phyloP scores from a whole-genome alignment of 345 rosid species.

The Eucalyptus regnans region DNA sequence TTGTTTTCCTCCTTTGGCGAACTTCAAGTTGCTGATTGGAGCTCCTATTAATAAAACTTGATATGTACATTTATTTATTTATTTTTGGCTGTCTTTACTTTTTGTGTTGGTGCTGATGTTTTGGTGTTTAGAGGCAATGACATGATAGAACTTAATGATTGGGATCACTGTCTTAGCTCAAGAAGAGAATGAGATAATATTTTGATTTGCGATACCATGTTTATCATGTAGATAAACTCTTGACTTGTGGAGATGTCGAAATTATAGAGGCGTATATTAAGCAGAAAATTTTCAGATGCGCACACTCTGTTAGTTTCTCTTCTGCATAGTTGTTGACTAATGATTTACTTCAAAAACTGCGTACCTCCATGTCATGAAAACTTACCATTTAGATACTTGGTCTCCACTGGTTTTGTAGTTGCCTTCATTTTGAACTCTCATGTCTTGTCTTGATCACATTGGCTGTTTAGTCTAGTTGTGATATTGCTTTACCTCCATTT shows the following conservation, averaged over 20 bases:
- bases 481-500: neutral
- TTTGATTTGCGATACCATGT: neutral
- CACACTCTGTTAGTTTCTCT: neutral
- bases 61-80: neutral
- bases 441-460: neutral
- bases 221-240: neutral
- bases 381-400: neutral
- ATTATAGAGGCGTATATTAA: neutral
- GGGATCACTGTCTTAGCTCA: neutral
- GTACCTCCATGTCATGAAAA: neutral
- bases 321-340: neutral
- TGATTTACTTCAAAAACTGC: neutral
- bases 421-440: neutral
- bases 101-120: neutral
- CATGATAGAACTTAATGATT: neutral
- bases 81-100: neutral
- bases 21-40: neutral
- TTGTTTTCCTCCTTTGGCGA: neutral
- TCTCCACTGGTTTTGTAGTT: neutral
- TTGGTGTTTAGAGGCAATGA: neutral
- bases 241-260: neutral
- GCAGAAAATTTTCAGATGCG: neutral
- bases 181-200: neutral
- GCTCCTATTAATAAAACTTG: neutral
- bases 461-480: neutral